phyloP scores from a whole-genome alignment of 1,139 yeast genomes.

The Meyerozyma elateridarum region DNA sequence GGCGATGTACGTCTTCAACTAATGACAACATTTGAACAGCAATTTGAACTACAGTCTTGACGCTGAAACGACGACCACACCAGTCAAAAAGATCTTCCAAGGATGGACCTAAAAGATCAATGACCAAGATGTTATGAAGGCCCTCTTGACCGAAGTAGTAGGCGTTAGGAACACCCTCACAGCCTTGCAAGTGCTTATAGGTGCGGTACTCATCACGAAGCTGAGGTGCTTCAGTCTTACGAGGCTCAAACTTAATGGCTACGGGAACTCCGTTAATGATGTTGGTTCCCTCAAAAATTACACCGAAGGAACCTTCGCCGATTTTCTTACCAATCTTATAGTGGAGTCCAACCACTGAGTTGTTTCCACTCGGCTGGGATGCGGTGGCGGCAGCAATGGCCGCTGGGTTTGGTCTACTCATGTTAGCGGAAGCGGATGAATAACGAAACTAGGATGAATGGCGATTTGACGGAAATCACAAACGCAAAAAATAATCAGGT shows the following conservation, averaged over 20 bases:
- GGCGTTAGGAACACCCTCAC: constrained; percentile 66
- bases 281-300: constrained; percentile 75
- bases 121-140: constrained; percentile 66
- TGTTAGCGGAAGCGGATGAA: not conserved
- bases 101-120: constrained; percentile 72
- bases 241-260: constrained; percentile 76
- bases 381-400: constrained; percentile 3
- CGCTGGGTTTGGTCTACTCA: constrained; percentile 3
- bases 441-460: too few species aligned
- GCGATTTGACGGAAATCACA: too few species aligned
- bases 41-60: constrained; percentile 67
- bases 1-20: constrained; percentile 63
- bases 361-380: constrained; percentile 15
- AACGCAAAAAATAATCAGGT: too few species aligned
- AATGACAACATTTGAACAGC: constrained; percentile 71
- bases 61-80: constrained; percentile 70
- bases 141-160: constrained; percentile 82
- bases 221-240: constrained; percentile 79
- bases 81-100: constrained; percentile 76
- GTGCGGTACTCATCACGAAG: constrained; percentile 73
- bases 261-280: constrained; percentile 71
- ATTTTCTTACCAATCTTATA: constrained; percentile 78
- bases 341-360: constrained; percentile 69
- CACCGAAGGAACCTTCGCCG: constrained; percentile 85
- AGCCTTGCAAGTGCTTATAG: constrained; percentile 58